Percentiles rank a stretch among this genome's conserved stretches.
Evolutionary conservation across 2,329 filamentous ascomycete genomes (phyloP).

Genomic region (Chaetomiaceae sp.): DNA sequence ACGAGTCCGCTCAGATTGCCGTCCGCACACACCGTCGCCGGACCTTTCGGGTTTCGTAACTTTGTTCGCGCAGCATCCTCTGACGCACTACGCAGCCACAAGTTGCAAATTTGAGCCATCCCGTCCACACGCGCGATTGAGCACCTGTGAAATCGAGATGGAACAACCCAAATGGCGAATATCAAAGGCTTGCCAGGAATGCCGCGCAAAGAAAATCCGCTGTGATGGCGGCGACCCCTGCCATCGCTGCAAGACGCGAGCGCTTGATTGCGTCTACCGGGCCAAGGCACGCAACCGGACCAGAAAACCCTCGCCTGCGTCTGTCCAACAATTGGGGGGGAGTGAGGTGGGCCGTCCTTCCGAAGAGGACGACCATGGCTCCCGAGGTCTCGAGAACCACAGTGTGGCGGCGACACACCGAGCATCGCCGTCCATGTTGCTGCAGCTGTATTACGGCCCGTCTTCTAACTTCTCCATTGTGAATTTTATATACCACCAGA

Average conservation of each 20-base stretch:
- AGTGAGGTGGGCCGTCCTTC: background rate
- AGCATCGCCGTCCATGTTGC: slow-evolving; percentile 4
- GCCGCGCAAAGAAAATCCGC: slow-evolving; percentile 5
- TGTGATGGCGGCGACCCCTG: slow-evolving; percentile 6
- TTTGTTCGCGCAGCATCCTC: too few relatives aligned
- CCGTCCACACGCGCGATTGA: background rate
- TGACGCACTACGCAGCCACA: too few relatives aligned
- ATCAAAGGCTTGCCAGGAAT: slow-evolving; percentile 7
- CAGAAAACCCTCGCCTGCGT: background rate
- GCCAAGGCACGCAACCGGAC: slow-evolving; percentile 1
- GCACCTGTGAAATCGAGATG: background rate
- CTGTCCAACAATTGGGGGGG: background rate
- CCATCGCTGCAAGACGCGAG: background rate
- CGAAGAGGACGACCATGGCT: background rate
- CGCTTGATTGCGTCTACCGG: background rate
- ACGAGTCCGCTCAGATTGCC: too few relatives aligned
- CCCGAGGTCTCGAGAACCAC: background rate
- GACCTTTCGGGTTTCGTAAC: too few relatives aligned
- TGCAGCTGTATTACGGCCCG: slow-evolving; percentile 5
- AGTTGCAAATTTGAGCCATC: background rate
- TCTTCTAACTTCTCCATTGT: slow-evolving; percentile 3
- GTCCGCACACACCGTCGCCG: too few relatives aligned
- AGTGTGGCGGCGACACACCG: slow-evolving; percentile 4
- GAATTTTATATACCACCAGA: slow-evolving; percentile 1
- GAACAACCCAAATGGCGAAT: slow-evolving; percentile 7